These are phyloP conservation scores for Fusarium temperatum DNA, from an alignment of 2,329 filamentous ascomycete genomes.

Conservation along the genomic window DNA sequence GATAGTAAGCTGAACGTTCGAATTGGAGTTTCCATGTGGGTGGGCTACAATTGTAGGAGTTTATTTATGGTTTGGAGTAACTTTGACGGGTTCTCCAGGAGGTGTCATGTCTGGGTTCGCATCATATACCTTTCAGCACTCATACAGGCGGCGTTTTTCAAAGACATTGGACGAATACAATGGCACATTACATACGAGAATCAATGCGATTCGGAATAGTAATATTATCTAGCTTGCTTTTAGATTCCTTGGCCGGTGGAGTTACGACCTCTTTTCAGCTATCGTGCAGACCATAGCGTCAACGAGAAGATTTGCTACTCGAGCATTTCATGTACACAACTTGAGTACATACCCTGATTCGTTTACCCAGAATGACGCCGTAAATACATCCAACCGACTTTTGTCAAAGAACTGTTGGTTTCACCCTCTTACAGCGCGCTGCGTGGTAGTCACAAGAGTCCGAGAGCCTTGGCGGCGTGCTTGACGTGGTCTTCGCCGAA, in stretches of 20 bases:
- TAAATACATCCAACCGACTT: conserved; percentile 16
- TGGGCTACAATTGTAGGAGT: conserved; percentile 1
- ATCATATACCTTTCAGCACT: conserved; percentile 30
- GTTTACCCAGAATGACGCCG: conserved; percentile 9
- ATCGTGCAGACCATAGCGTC: conserved; percentile 8
- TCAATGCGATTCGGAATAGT: neutral
- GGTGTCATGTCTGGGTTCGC: conserved; percentile 31
- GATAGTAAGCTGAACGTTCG: conserved; percentile 56
- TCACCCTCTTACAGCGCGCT: conserved; percentile 34
- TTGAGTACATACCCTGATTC: neutral
- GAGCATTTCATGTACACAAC: conserved; percentile 6
- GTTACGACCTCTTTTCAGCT: neutral
- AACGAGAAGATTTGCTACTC: conserved; percentile 2
- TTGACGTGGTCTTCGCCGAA: conserved; percentile 92
- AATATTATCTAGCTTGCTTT: conserved; percentile 32
- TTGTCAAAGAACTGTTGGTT: conserved; percentile 16
- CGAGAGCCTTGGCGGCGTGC: conserved; percentile 87
- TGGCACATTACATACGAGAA: neutral
- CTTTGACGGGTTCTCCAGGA: conserved; percentile 23
- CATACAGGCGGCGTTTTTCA: conserved; percentile 39
- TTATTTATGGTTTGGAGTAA: conserved; percentile 22
- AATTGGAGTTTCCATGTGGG: neutral
- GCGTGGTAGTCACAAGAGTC: conserved; percentile 46
- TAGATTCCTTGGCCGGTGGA: conserved; percentile 5
- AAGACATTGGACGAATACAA: conserved; percentile 18